Evolutionary conservation across 495 filamentous ascomycete genomes (phyloP).

Genomic region (Penicillium tannophilum): DNA sequence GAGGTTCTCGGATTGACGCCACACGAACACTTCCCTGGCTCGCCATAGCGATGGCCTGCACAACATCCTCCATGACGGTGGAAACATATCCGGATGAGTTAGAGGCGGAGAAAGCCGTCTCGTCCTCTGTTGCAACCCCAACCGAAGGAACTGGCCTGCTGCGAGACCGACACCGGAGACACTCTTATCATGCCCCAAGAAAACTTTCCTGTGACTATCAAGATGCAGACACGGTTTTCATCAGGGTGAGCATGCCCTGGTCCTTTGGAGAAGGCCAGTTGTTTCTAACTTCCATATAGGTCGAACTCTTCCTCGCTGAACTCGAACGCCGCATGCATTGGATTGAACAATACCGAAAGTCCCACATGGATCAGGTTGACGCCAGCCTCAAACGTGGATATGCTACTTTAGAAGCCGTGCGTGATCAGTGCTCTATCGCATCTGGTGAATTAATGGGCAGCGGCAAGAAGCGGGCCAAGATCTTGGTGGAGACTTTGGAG

Average conservation of each 20-base stretch:
- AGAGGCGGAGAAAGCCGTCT: slow-evolving; percentile 15
- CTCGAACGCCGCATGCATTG: slow-evolving; percentile 83
- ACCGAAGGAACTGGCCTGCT: slow-evolving; percentile 40
- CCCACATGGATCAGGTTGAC: slow-evolving; percentile 79
- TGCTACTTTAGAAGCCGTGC: slow-evolving; percentile 80
- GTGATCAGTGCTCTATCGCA: slow-evolving; percentile 84
- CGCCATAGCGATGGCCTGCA: slow-evolving; percentile 43
- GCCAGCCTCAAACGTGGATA: slow-evolving; percentile 79
- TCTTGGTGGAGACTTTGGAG: slow-evolving; percentile 95
- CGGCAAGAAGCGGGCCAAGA: slow-evolving; percentile 77
- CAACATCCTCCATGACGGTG: slow-evolving; percentile 48
- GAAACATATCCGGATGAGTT: slow-evolving; percentile 40
- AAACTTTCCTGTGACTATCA: slow-evolving; percentile 63
- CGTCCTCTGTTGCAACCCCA: slow-evolving; percentile 38
- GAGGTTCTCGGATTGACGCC: slow-evolving; percentile 6
- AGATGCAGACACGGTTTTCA: slow-evolving; percentile 66
- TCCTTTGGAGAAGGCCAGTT: not conserved
- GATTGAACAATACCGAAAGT: slow-evolving; percentile 84
- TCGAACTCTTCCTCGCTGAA: slow-evolving; percentile 88
- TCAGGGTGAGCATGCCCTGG: slow-evolving; percentile 50
- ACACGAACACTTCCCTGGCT: not conserved
- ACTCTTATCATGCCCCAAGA: slow-evolving; percentile 64
- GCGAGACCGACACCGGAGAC: slow-evolving; percentile 56
- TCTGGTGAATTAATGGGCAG: slow-evolving; percentile 89
- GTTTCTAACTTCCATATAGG: slow-evolving; percentile 47